Percentiles rank a stretch among this genome's conserved stretches.
These are phyloP conservation scores for Termitomyces sp. DNA, from an alignment of 768 basidiomycete species.

Conservation along the genomic window DNA sequence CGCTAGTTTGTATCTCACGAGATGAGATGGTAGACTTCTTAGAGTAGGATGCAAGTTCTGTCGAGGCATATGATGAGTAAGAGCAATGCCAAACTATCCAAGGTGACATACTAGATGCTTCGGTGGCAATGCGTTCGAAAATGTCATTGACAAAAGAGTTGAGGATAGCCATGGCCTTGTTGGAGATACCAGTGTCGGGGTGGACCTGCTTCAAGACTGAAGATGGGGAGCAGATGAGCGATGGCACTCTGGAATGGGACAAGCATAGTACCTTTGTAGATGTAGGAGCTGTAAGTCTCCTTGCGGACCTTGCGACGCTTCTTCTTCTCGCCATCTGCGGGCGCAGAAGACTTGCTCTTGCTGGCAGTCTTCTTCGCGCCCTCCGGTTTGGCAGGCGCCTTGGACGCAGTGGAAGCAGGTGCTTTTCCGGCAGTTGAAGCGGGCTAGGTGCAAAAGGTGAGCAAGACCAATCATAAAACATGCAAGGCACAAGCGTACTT, in stretches of 20 bases:
- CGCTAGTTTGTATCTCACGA: slow-evolving; percentile 83
- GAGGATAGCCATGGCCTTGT: slow-evolving; percentile 81
- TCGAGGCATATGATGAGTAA: not conserved
- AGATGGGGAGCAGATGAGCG: not conserved
- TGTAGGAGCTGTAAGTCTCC: slow-evolving; percentile 83
- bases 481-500: slow-evolving; percentile 1
- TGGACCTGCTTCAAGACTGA: slow-evolving; percentile 86
- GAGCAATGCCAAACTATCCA: not conserved
- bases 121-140: slow-evolving; percentile 74
- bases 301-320: slow-evolving; percentile 75
- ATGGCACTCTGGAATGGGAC: not conserved
- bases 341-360: slow-evolving; percentile 24
- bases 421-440: slow-evolving; percentile 14
- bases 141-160: slow-evolving; percentile 85
- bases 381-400: slow-evolving; percentile 46
- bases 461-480: not conserved
- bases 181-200: slow-evolving; percentile 91
- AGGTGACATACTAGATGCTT: slow-evolving; percentile 55
- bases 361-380: slow-evolving; percentile 47
- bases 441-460: slow-evolving; percentile 4
- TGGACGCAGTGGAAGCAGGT: slow-evolving; percentile 21
- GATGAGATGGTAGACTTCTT: slow-evolving; percentile 90
- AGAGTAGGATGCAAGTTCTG: slow-evolving; percentile 79
- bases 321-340: slow-evolving; percentile 68
- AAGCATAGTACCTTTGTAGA: slow-evolving; percentile 60